Evolutionary conservation across 2,329 filamentous ascomycete species (phyloP).

Genomic region (Orbilia ellipsospora): DNA sequence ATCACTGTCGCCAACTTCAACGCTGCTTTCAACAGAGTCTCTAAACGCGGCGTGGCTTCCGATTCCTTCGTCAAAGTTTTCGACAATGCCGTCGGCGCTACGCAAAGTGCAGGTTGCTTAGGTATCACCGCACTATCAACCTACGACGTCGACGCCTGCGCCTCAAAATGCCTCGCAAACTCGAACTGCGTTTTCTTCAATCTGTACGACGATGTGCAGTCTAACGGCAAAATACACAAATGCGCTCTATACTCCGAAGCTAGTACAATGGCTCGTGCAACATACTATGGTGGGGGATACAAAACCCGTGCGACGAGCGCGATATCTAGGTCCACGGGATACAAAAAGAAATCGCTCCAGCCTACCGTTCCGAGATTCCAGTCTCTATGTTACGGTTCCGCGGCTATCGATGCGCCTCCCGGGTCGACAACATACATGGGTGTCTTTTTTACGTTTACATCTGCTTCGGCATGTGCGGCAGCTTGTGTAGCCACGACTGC

Average conservation of each 20-base stretch:
- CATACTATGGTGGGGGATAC: not conserved
- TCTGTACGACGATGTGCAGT: constrained; percentile 23
- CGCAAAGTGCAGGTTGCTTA: constrained; percentile 20
- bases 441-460: constrained; percentile 19
- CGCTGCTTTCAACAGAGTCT: too few species aligned
- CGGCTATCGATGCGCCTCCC: constrained; percentile 20
- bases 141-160: constrained; percentile 25
- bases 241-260: constrained; percentile 29
- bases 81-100: constrained; percentile 23
- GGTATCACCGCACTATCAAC: constrained; percentile 15
- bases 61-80: constrained; percentile 36
- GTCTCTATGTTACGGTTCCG: constrained; percentile 16
- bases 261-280: constrained; percentile 18
- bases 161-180: constrained; percentile 23
- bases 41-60: constrained; percentile 15
- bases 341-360: not conserved
- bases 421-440: constrained; percentile 15
- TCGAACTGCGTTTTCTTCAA: constrained; percentile 30
- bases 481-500: not conserved
- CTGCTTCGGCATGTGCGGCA: not conserved
- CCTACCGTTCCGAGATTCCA: not conserved
- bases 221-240: constrained; percentile 17
- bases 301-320: not conserved
- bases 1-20: not conserved
- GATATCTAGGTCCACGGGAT: not conserved